Evolutionary conservation across 176 grass and related monocot genomes (phyloP), one percentile per base, ranked within the genome.

Genomic region (Aegilops bicornis): DNA sequence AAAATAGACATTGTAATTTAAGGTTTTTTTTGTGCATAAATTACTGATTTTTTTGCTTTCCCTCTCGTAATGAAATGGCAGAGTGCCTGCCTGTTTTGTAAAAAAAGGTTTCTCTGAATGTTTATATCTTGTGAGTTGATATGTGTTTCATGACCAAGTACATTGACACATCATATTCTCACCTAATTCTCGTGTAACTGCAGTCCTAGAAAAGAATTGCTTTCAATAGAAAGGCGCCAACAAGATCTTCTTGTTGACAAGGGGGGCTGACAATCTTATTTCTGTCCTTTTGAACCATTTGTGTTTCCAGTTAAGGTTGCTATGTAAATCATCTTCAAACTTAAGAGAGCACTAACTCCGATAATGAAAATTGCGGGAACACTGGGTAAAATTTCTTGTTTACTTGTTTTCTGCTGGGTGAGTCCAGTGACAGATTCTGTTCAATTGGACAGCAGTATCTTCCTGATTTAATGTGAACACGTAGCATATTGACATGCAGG

Each of bases 281-380:
- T 56, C 64, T 70, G 47, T 78, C 73, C 39, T 69, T 79, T 20
- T 78, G 73, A 70, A 78, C 36, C 20, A 70, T 35, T 3, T 8
- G 10, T 32, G 45, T 79, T 79, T 84, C n/a, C 66, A 88, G 71
- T 72, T 50, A 64, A 83, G 36, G 29, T 84, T 84, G 6, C 7
- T 39, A 40, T 72, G 29, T 60, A 79, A 66, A 47, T 50, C 70
- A 68, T 59, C 30, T 68, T 71, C 20, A 61, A 88, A 83, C 16
- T 63, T 78, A 69, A 69, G 25, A 77, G n/a, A 64, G 24, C 65
- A 66, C 6, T 29, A 61, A 78, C 27, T 63, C 36, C 35, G 20
- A 12, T 58, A 82, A 62, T 39, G 59, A 82, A 65, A 39, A 75
- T 78, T 71, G 4, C 17, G 7, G 24, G 83, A 83, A 47, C 16